Base-by-base conservation (phyloP, 2,329 filamentous ascomycete genomes). In the Epichloe uncinata region DNA sequence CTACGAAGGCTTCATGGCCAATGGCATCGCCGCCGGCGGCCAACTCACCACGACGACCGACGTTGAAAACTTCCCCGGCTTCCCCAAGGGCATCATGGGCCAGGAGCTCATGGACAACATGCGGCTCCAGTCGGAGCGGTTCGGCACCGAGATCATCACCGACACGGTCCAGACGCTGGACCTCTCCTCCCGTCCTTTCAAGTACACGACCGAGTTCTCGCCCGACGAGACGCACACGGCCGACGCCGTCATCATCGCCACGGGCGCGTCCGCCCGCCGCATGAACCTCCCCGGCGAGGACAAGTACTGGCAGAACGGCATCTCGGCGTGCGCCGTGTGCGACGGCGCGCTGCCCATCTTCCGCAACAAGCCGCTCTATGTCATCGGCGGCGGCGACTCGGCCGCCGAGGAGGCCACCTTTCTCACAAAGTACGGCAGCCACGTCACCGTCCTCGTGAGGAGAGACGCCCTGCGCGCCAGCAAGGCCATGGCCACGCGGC, bases 11-110 rank as follows among this genome's bases (percentile, higher is more conserved):
- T 95, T 98, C 78, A 82, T 98, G 67, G 93, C 93, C 61, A 93
- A 96, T 64, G 93, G 91, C 63, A 95, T 94, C 61, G 93, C 93
- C 6, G 88, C 93, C 42, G 93, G 93, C 59, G 93, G 93, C 51
- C 93, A 98, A 76, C 78, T 98, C 59, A 98, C 93, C 50, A 98
- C 94, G 26, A 98, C 93, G 50, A 97, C 95, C 62, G 93, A 98
- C 59, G 82, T 98, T 53, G 93, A 98, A 75, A 98, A 98, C 78
- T 98, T 85, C 71, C 71, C 93, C 26, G 93, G 93, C 45, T 98
- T 97, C 73, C 85, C 87, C 62, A 79, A 87, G 60, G 86, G 84
- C 55, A 89, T 98, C 66, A 85, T 88, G 70, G 93, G 93, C 57
- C 71, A 78, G 50, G 84, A 88, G 63, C 74, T 98, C 57, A 98